Percentiles rank a stretch among this genome's conserved stretches.
These are phyloP conservation scores for Pistacia vera DNA, from an alignment of 345 rosid genomes.

Conservation along the genomic window DNA sequence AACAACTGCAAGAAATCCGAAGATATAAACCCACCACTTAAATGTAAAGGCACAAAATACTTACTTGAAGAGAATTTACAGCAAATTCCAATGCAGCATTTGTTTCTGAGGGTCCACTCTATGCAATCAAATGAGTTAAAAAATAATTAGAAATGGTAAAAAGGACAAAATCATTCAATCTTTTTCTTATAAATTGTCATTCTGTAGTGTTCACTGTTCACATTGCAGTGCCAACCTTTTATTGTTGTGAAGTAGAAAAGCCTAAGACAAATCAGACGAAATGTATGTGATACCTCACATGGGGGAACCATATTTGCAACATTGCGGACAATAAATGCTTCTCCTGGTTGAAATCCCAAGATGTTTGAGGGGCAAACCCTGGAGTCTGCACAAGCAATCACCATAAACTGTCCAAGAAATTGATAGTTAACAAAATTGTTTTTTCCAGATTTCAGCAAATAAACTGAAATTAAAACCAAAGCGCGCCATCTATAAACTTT, in stretches of 20 bases:
- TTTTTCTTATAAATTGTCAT: not conserved
- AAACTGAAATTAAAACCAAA: conserved; percentile 7
- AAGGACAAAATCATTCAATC: not conserved
- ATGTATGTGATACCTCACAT: conserved; percentile 59
- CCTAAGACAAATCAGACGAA: not conserved
- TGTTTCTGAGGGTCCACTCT: conserved; percentile 94
- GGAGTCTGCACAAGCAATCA: conserved; percentile 97
- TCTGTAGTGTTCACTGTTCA: not conserved
- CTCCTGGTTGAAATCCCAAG: conserved; percentile 97
- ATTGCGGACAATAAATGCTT: conserved; percentile 89
- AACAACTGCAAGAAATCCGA: not conserved
- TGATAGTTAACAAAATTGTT: conserved; percentile 24
- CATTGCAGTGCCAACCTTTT: conserved; percentile 1
- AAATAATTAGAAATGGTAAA: not conserved
- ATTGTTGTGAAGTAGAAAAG: not conserved
- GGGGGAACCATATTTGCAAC: conserved; percentile 90
- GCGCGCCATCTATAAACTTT: not conserved
- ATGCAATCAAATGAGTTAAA: conserved; percentile 27
- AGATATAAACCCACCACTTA: not conserved
- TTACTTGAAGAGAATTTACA: conserved; percentile 75
- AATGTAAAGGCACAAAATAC: conserved; percentile 21
- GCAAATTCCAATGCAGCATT: conserved; percentile 97
- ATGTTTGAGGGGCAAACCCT: conserved; percentile 92
- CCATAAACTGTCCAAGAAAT: conserved; percentile 76
- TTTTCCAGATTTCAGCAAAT: not conserved